These are phyloP conservation scores for Trifolium fragiferum DNA, from an alignment of 306 rosid genomes.

Conservation along the genomic window DNA sequence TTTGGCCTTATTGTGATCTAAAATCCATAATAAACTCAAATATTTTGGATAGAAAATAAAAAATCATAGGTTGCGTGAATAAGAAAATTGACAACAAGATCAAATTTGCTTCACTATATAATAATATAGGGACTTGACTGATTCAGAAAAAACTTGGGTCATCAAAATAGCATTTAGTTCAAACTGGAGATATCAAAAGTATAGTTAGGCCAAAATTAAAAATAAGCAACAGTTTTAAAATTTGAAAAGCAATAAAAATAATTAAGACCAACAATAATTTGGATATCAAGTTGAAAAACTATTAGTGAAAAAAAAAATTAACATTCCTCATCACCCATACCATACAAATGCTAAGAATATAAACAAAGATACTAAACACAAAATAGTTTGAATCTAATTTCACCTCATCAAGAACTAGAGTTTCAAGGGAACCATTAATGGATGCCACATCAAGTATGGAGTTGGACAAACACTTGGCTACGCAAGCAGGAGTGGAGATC, in stretches of 20 bases:
- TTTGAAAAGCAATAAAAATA: neutral
- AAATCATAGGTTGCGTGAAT: neutral
- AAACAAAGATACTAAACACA: slow-evolving; percentile 7
- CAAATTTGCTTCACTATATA: neutral
- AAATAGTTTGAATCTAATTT: neutral
- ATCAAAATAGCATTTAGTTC: neutral
- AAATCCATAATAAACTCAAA: slow-evolving; percentile 5
- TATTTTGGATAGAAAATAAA: neutral
- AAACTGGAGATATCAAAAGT: neutral
- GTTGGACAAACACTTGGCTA: slow-evolving; percentile 79
- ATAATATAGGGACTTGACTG: neutral
- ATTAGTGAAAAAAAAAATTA: neutral
- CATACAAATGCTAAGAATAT: neutral
- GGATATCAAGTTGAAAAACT: neutral
- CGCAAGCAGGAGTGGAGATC: slow-evolving; percentile 89
- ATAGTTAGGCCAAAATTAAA: neutral
- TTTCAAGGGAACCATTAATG: slow-evolving; percentile 66
- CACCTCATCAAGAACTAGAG: slow-evolving; percentile 98
- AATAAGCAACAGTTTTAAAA: slow-evolving; percentile 2
- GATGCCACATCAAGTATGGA: slow-evolving; percentile 65
- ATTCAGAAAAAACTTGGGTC: neutral
- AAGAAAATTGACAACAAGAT: neutral
- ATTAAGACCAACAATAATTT: slow-evolving; percentile 11
- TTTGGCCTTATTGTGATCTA: neutral
- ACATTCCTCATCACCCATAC: neutral